These are phyloP conservation scores for Hibiscus syriacus DNA, from an alignment of 345 rosid species.

Conservation along the genomic window DNA sequence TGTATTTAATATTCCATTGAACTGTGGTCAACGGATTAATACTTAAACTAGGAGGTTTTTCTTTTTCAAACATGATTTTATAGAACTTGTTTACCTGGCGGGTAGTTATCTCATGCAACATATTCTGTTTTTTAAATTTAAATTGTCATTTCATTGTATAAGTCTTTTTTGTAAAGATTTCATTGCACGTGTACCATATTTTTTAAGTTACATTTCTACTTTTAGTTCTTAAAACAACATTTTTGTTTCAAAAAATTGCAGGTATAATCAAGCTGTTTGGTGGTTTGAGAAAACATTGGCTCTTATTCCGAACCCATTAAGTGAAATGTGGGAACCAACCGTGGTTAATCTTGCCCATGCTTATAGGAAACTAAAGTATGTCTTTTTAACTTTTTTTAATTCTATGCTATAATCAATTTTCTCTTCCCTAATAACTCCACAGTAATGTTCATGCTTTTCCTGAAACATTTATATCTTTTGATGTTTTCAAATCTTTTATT, in stretches of 20 bases:
- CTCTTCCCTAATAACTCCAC: not conserved
- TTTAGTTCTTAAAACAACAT: constrained; percentile 12
- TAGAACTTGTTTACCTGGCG: not conserved
- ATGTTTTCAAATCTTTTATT: not conserved
- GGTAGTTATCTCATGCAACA: not conserved
- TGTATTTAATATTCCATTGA: too few species aligned
- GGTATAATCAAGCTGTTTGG: constrained; percentile 77
- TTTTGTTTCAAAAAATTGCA: constrained; percentile 27
- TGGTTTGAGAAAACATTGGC: constrained; percentile 94
- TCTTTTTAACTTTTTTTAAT: not conserved
- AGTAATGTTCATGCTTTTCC: not conserved
- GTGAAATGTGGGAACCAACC: constrained; percentile 88
- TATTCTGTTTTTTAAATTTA: not conserved
- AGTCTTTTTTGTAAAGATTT: not conserved
- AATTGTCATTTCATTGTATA: not conserved
- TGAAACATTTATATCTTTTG: not conserved
- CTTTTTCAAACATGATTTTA: not conserved
- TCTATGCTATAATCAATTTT: constrained; percentile 7
- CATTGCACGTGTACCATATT: not conserved
- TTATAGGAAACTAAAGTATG: constrained; percentile 76
- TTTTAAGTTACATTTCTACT: not conserved
- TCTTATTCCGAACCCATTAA: constrained; percentile 56
- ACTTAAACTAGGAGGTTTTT: not conserved
- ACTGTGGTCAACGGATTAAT: not conserved
- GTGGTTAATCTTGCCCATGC: constrained; percentile 87